A percentile compares a stretch with the other conserved stretches of the same genome.
Conservation (phyloP, 129 eudicot genomes). For the Kitagawia praeruptora region DNA sequence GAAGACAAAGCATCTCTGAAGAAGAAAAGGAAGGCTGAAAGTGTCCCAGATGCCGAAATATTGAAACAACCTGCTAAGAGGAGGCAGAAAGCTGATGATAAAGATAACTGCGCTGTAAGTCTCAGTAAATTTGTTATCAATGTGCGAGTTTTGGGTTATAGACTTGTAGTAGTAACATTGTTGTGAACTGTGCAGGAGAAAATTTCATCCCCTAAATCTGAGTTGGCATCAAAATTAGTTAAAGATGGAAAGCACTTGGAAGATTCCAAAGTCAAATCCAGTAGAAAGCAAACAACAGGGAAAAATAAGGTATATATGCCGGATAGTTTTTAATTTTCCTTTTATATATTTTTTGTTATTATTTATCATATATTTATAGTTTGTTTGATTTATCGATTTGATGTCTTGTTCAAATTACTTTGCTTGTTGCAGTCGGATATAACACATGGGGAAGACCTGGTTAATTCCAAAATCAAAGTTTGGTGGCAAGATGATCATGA, state of each 20-base stretch:
- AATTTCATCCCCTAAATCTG: not conserved
- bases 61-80: not conserved
- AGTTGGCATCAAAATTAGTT: not conserved
- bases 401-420: not conserved
- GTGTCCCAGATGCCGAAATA: not conserved
- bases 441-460: not conserved
- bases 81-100: not conserved
- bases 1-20: not conserved
- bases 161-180: not conserved
- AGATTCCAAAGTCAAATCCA: not conserved
- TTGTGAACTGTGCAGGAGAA: constrained; percentile 3
- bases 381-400: not conserved
- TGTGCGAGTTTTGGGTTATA: not conserved
- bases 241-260: not conserved
- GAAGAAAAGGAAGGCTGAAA: not conserved
- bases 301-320: not conserved
- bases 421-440: not conserved
- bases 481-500: not conserved
- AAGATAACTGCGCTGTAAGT: not conserved
- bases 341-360: not conserved
- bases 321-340: not conserved
- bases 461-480: not conserved
- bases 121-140: not conserved
- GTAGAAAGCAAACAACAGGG: not conserved
- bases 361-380: not conserved